phyloP scores from a whole-genome alignment of 306 rosid species.

The Gastrolobium bilobum region DNA sequence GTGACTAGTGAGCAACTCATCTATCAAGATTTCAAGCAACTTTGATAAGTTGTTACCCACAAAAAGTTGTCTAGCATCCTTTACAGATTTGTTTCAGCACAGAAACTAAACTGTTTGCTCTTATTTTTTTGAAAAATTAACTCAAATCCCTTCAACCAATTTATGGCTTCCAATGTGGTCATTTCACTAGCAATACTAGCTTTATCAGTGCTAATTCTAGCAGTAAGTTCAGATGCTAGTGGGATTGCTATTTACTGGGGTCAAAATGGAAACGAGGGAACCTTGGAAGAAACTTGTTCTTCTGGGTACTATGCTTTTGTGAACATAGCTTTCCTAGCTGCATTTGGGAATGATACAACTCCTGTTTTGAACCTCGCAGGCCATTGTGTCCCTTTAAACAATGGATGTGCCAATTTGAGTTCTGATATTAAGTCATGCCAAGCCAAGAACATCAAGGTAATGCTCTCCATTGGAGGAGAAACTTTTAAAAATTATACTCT shows the following conservation, averaged over 20 bases:
- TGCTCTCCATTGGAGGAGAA: conserved; percentile 58
- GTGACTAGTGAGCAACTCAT: not conserved
- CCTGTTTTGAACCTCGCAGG: conserved; percentile 51
- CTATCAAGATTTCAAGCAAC: not conserved
- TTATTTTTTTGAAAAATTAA: not conserved
- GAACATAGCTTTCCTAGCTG: conserved; percentile 47
- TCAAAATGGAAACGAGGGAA: conserved; percentile 46
- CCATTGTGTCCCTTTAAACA: conserved; percentile 40
- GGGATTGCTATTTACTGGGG: conserved; percentile 55
- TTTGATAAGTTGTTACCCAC: not conserved
- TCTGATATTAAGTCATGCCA: conserved; percentile 51
- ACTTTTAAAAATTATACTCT: conserved; percentile 33
- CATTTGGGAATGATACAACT: conserved; percentile 43
- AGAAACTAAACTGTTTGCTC: not conserved
- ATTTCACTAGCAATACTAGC: not conserved
- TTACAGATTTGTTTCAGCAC: not conserved
- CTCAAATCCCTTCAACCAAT: conserved; percentile 1
- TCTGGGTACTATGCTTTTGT: conserved; percentile 49
- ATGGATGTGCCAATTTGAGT: conserved; percentile 39
- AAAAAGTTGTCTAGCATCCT: not conserved
- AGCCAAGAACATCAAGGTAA: conserved; percentile 44
- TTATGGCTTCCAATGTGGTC: conserved; percentile 29
- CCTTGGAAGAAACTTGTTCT: conserved; percentile 47
- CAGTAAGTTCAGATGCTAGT: conserved; percentile 36
- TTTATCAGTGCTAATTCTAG: conserved; percentile 1